Base-by-base conservation (phyloP, 345 rosid genomes). In the Ailanthus altissimus region DNA sequence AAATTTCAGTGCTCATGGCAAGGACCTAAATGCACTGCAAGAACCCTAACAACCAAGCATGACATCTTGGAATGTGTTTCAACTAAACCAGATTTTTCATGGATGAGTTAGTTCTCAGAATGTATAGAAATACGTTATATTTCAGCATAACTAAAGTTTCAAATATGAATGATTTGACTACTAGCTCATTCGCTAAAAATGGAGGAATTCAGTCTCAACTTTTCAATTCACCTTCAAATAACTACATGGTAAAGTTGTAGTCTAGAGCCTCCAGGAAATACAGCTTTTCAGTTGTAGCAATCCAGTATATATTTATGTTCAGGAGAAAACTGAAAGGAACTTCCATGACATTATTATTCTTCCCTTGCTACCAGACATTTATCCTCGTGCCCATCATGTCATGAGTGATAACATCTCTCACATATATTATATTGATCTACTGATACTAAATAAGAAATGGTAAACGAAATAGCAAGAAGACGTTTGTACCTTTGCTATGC, bases 401-500 rank as follows among this genome's bases (percentile, higher is more conserved):
- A 66, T n/a, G 3, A 66, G 50, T 25, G n/a, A 6, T 40, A 16
- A 7, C n/a, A 42, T 59, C 12, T n/a, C 58, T 2, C 23, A 6
- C 69, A 59, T 23, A 0, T 57, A 64, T 13, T 23, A 0, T 57
- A 64, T 13, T 59, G 2, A 45, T 26, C 45, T 7, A 43, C 15
- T 8, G 18, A 12, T 6, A 21, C 56, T 77, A 68, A 21, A 13
- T 16, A 9, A n/a, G 18, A 46, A 32, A 26, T 49, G 4, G n/a
- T 36, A 25, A 54, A 54, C 49, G 2, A 60, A 70, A 42, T 49
- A 42, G 20, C 21, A 18, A 26, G 2, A 54, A 6, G 57, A 59
- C 32, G 49, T 28, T 26, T 21, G 32, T 92, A 95, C 98, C 97
- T 84, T 93, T 6, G 80, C 86, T 81, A 88, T 90, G 81, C 98